These are phyloP conservation scores for Stentor coeruleus DNA, from an alignment of 73 alveolate genomes.

Conservation along the genomic window DNA sequence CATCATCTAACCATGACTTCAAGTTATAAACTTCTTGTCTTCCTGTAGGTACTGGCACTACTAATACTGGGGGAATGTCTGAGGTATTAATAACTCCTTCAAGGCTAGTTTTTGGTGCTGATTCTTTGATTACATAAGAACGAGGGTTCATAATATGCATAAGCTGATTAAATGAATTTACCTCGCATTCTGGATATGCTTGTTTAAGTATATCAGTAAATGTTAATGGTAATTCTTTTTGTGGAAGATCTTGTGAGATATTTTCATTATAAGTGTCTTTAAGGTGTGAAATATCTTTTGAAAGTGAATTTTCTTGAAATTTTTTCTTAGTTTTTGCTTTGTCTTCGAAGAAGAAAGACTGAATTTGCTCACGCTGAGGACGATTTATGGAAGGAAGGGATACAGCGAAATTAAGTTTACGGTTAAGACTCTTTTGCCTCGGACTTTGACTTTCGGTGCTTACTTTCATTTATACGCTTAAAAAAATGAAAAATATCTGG, in stretches of 20 bases:
- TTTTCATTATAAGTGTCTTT: neutral
- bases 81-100: too few relatives aligned
- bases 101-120: neutral
- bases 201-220: neutral
- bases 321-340: neutral
- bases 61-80: too few relatives aligned
- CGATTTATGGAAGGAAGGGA: neutral
- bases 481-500: too few relatives aligned
- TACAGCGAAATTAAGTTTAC: neutral
- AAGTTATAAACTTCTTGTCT: neutral
- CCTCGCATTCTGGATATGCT: neutral
- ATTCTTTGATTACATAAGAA: too few relatives aligned
- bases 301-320: neutral
- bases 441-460: too few relatives aligned
- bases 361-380: neutral
- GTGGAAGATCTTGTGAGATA: neutral
- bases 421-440: neutral
- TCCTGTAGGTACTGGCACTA: too few relatives aligned
- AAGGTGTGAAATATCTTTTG: neutral
- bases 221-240: neutral
- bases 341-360: neutral
- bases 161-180: neutral
- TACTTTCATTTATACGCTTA: too few relatives aligned
- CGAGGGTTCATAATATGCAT: neutral
- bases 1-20: neutral